phyloP scores from a whole-genome alignment of 148 eudicot species.

The Rhododendron williamsianum region DNA sequence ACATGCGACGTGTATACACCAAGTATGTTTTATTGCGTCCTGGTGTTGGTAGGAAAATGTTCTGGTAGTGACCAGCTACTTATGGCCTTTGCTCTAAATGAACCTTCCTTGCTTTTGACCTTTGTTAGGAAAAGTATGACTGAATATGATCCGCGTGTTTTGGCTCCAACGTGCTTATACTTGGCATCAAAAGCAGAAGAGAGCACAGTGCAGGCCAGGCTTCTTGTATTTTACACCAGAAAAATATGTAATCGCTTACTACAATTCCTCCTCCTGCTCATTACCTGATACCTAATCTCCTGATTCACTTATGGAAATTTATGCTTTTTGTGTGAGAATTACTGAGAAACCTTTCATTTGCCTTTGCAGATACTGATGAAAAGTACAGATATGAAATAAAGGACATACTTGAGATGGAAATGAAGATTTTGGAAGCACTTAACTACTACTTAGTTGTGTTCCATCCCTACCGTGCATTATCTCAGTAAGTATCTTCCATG shows the following conservation, averaged over 20 bases:
- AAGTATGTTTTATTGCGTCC: conserved; percentile 34
- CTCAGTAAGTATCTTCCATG: conserved; percentile 53
- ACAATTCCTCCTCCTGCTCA: background rate
- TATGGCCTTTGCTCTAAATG: conserved; percentile 4
- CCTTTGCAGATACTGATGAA: conserved; percentile 65
- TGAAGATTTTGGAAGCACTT: conserved; percentile 95
- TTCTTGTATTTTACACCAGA: conserved; percentile 81
- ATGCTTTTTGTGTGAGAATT: background rate
- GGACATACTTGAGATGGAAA: conserved; percentile 99
- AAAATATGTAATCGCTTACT: conserved; percentile 54
- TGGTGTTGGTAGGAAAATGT: background rate
- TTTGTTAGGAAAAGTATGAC: conserved; percentile 69
- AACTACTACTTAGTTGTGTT: conserved; percentile 84
- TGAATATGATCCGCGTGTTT: conserved; percentile 87
- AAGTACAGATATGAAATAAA: conserved; percentile 82
- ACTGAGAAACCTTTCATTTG: conserved; percentile 18
- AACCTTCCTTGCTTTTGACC: background rate
- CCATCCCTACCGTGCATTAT: conserved; percentile 87
- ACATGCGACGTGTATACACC: conserved; percentile 90
- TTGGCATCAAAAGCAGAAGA: conserved; percentile 99
- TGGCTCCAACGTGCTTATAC: conserved; percentile 90
- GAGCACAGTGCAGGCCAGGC: conserved; percentile 95
- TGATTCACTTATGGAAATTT: background rate
- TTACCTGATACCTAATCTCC: background rate
- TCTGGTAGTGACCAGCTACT: background rate